Percentiles rank a stretch among this genome's conserved stretches.
phyloP scores from a whole-genome alignment of 441 rosid genomes.

The Metrosideros polymorpha region DNA sequence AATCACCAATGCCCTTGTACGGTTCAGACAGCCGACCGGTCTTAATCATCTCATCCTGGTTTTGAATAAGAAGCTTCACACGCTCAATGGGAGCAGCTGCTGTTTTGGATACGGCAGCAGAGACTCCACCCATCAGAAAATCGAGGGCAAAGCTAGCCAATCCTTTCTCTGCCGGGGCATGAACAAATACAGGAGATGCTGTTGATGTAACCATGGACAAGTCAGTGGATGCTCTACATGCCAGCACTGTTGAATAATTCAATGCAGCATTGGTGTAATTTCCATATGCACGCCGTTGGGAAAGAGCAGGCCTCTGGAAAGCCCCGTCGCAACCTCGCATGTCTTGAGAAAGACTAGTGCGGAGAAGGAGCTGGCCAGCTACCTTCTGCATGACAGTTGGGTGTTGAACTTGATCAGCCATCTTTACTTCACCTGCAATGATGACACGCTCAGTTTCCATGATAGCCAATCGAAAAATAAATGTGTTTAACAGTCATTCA shows the following conservation, averaged over 20 bases:
- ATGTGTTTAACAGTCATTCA: background rate
- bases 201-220: conserved; percentile 3
- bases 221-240: background rate
- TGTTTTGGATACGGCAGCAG: conserved; percentile 10
- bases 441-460: background rate
- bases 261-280: background rate
- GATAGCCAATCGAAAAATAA: background rate
- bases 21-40: conserved; percentile 11
- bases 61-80: conserved; percentile 4
- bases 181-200: conserved; percentile 1
- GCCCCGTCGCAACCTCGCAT: background rate
- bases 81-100: conserved; percentile 9
- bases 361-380: conserved; percentile 4
- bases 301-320: background rate
- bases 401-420: conserved; percentile 9
- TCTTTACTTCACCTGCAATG: background rate
- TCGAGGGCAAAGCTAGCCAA: conserved; percentile 8
- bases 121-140: conserved; percentile 10
- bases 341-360: background rate
- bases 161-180: conserved; percentile 11
- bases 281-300: conserved; percentile 5
- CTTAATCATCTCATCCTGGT: conserved; percentile 8
- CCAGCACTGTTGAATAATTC: background rate
- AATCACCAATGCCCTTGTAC: conserved; percentile 13
- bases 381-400: conserved; percentile 7